A percentile compares a stretch with the other conserved stretches of the same genome.
Conservation (phyloP, 208 protist genomes). For the Leishmania tarentolae region DNA sequence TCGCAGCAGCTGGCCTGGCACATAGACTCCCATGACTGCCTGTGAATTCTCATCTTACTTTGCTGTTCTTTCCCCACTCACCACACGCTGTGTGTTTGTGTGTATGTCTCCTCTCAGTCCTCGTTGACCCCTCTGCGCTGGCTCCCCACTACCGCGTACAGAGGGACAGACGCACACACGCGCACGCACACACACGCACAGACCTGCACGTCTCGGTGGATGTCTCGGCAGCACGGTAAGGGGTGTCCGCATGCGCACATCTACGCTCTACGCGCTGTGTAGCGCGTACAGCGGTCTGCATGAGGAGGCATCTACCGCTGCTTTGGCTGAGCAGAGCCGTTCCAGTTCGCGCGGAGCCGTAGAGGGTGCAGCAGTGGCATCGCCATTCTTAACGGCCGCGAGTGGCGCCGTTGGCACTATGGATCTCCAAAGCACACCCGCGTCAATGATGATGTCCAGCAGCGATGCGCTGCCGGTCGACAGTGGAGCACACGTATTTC, state of each 20-base stretch:
- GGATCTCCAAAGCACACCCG: no score
- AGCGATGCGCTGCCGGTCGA: not conserved
- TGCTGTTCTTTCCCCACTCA: not conserved
- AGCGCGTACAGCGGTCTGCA: slow-evolving; percentile 5
- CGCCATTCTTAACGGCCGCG: not conserved
- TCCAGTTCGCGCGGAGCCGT: not conserved
- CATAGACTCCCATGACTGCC: not conserved
- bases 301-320: not conserved
- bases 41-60: not conserved
- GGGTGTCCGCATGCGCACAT: not conserved
- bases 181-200: no score
- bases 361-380: not conserved
- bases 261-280: not conserved
- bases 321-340: not conserved
- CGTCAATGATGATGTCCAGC: not conserved
- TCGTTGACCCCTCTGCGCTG: not conserved
- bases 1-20: not conserved
- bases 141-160: not conserved
- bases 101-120: not conserved
- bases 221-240: not conserved
- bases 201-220: not conserved
- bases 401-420: not conserved
- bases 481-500: not conserved
- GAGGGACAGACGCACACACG: no score
- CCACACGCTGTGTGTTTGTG: not conserved